A percentile compares a stretch with the other conserved stretches of the same genome.
phyloP scores from a whole-genome alignment of 495 filamentous ascomycete species.

The Aspergillus nanangensis region DNA sequence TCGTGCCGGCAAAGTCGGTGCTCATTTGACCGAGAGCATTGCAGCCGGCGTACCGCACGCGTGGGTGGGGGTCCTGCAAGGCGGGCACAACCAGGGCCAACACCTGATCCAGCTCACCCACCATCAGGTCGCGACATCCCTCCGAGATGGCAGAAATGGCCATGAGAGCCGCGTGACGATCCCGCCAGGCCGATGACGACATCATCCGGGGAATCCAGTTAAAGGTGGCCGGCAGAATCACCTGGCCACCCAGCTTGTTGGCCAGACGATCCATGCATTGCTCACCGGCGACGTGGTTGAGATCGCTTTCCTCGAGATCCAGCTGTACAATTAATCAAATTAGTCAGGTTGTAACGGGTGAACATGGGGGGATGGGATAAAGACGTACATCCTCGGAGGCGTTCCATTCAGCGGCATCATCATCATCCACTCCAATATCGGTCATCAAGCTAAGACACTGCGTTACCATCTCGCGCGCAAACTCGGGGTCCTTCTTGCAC shows the following conservation, averaged over 20 bases:
- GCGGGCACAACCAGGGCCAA: conserved; percentile 90
- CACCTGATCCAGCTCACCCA: conserved; percentile 88
- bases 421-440: conserved; percentile 93
- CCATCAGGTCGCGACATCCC: conserved; percentile 94
- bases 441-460: conserved; percentile 99
- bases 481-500: conserved; percentile 88
- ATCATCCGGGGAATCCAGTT: conserved; percentile 97
- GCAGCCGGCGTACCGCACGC: conserved; percentile 96
- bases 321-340: conserved; percentile 47
- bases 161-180: conserved; percentile 97
- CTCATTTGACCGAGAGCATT: conserved; percentile 99
- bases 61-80: conserved; percentile 84
- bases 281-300: conserved; percentile 97
- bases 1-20: conserved; percentile 96
- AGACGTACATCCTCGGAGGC: conserved; percentile 77
- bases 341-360: background rate
- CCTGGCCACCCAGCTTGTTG: conserved; percentile 89
- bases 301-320: conserved; percentile 92
- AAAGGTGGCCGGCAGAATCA: conserved; percentile 89
- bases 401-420: conserved; percentile 94
- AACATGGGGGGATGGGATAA: background rate
- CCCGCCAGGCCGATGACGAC: conserved; percentile 89
- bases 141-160: conserved; percentile 98
- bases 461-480: conserved; percentile 94
- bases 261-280: conserved; percentile 98